phyloP scores from a whole-genome alignment of 176 grass and related monocot genomes.

The Secale cereale region DNA sequence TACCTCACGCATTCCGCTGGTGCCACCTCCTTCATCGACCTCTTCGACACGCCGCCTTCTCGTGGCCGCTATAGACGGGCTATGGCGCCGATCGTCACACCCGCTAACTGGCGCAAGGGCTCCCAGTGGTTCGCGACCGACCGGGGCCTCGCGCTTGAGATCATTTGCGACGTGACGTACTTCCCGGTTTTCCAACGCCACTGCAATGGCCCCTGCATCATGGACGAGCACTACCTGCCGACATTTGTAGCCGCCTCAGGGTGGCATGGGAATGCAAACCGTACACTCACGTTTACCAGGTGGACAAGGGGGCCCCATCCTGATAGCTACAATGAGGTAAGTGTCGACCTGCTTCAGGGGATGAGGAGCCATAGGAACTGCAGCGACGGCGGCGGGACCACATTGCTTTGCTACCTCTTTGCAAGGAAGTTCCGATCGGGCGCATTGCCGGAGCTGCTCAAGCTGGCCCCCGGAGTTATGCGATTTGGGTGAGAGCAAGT shows the following conservation, averaged over 20 bases:
- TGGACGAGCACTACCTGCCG: background rate
- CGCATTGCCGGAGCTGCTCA: background rate
- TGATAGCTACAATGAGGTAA: background rate
- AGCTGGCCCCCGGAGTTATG: background rate
- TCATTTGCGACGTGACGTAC: slow-evolving; percentile 36
- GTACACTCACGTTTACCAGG: background rate
- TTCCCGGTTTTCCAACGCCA: slow-evolving; percentile 29
- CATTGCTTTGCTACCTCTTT: background rate
- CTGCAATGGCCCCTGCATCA: background rate
- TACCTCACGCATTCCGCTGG: slow-evolving; percentile 5
- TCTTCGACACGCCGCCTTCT: background rate
- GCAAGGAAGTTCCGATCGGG: background rate
- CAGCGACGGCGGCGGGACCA: too few relatives aligned
- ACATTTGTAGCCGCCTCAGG: background rate
- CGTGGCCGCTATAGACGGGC: slow-evolving; percentile 34
- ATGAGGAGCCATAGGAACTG: background rate
- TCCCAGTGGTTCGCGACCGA: slow-evolving; percentile 49
- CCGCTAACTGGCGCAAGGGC: slow-evolving; percentile 46
- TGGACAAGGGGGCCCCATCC: background rate
- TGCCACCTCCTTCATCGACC: slow-evolving; percentile 26
- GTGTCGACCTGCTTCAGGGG: background rate
- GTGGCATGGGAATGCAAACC: background rate
- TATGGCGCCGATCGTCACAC: background rate
- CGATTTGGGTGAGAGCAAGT: too few relatives aligned
- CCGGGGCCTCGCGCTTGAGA: slow-evolving; percentile 14